Evolutionary conservation across 176 grass and related monocot genomes (phyloP).

Genomic region (bread wheat (Triticum aestivum)): DNA sequence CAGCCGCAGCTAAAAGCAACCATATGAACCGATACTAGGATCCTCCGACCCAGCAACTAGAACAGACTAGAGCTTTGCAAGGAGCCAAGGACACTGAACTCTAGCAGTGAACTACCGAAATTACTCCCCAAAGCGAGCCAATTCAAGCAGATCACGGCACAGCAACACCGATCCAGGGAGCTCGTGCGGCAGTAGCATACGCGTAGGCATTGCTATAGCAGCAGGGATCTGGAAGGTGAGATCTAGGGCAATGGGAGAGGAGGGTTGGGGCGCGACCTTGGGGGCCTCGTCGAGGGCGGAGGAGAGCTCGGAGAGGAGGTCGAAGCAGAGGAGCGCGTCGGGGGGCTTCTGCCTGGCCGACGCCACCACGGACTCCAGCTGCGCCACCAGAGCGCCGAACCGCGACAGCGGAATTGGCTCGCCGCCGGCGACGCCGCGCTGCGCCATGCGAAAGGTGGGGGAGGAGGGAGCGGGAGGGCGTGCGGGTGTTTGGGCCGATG

Average conservation of each 20-base stretch:
- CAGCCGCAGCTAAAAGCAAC: background rate
- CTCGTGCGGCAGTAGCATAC: background rate
- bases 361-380: slow-evolving; percentile 91
- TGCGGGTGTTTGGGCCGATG: slow-evolving; percentile 14
- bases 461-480: background rate
- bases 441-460: slow-evolving; percentile 50
- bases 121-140: background rate
- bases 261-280: slow-evolving; percentile 43
- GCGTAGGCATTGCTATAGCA: slow-evolving; percentile 4
- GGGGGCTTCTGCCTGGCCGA: slow-evolving; percentile 73
- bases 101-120: background rate
- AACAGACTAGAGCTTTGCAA: background rate
- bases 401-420: slow-evolving; percentile 75
- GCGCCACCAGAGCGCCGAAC: slow-evolving; percentile 89
- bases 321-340: slow-evolving; percentile 90
- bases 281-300: slow-evolving; percentile 76
- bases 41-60: background rate
- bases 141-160: slow-evolving; percentile 22
- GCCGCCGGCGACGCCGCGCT: slow-evolving; percentile 46
- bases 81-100: background rate
- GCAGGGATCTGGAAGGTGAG: slow-evolving; percentile 19
- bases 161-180: background rate
- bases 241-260: background rate
- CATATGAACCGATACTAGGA: background rate
- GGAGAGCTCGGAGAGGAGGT: slow-evolving; percentile 96